phyloP scores from a whole-genome alignment of 2,329 filamentous ascomycete species.

The Chaetomiaceae sp. region DNA sequence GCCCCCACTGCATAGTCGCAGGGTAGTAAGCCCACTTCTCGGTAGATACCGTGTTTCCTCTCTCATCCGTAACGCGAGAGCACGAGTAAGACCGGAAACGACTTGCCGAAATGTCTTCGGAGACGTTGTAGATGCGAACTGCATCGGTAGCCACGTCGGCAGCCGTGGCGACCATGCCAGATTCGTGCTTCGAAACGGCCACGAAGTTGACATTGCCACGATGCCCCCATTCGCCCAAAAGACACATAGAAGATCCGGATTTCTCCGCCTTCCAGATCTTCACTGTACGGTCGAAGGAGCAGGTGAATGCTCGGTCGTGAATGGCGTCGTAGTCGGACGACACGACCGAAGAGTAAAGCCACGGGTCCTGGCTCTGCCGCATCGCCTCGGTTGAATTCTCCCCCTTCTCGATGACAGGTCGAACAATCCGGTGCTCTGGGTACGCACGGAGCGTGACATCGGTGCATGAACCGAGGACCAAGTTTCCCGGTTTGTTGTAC shows the following conservation, averaged over 20 bases:
- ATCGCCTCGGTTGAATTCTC: slow-evolving; percentile 55
- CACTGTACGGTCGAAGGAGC: slow-evolving; percentile 58
- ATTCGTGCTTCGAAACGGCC: slow-evolving; percentile 45
- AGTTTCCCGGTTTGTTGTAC: slow-evolving; percentile 62
- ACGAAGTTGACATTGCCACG: slow-evolving; percentile 60
- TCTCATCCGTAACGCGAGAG: slow-evolving; percentile 30
- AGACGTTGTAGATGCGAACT: slow-evolving; percentile 53
- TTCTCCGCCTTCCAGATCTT: slow-evolving; percentile 51
- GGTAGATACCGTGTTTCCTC: slow-evolving; percentile 30
- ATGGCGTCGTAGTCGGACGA: slow-evolving; percentile 52
- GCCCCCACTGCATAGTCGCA: slow-evolving; percentile 60
- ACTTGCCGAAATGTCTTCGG: slow-evolving; percentile 35
- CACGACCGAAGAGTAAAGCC: slow-evolving; percentile 61
- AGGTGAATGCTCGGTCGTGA: slow-evolving; percentile 50
- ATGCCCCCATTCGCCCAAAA: slow-evolving; percentile 51
- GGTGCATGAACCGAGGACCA: slow-evolving; percentile 50
- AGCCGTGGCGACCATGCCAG: slow-evolving; percentile 54
- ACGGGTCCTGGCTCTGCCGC: slow-evolving; percentile 56
- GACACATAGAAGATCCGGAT: slow-evolving; percentile 40
- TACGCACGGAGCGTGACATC: slow-evolving; percentile 46
- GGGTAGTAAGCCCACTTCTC: slow-evolving; percentile 60
- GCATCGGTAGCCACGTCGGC: slow-evolving; percentile 52
- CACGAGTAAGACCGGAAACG: slow-evolving; percentile 40
- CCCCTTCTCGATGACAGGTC: slow-evolving; percentile 49
- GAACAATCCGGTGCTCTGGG: slow-evolving; percentile 53